Base-by-base conservation (phyloP, 2,329 filamentous ascomycete species). In the Dryadomyces quercivorus region DNA sequence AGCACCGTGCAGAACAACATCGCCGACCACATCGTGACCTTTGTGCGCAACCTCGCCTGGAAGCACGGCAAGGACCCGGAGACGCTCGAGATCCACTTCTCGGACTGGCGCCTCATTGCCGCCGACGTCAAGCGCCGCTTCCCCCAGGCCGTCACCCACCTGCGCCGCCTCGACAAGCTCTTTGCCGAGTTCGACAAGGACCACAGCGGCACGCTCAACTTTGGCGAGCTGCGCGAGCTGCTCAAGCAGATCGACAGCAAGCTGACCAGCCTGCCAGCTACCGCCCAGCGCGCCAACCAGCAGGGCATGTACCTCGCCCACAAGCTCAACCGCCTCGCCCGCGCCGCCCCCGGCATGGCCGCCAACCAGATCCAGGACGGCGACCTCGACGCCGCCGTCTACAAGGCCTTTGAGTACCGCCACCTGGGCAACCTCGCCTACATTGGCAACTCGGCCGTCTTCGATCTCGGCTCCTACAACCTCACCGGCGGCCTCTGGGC, bases 1-100 rank as follows among this genome's bases (percentile, higher is more conserved):
- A 78, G 88, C 7, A 98, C 94, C 0, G 92, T 98, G 0, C 94
- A 98, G 66, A 98, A 98, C 74, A 98, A 98, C 62, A 77, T 97
- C 2, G 88, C 91, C 3, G 88, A 95, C 64, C 85, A 96, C 70
- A 84, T 98, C 62, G 78, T 96, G 50, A 85, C 82, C 20, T 98
- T 97, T 71, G 78, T 98, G 12, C 89, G 90, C 58, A 88, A 83
- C 16, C 77, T 95, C 2, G 90, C 93, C 10, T 96, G 87, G 84
- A 92, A 95, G 69, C 88, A 86, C 59, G 92, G 91, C 66, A 86
- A 86, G 63, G 87, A 97, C 63, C 92, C 92, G 0, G 84, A 95
- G 66, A 87, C 82, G n/a, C 77, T 97, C 56, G 82, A 92, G 46
- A 79, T 98, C 42, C 85, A 82, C 52, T 98, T 95, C 70, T 72